Evolutionary conservation across 345 rosid species (phyloP).

Genomic region (Cardamine resedifolia): DNA sequence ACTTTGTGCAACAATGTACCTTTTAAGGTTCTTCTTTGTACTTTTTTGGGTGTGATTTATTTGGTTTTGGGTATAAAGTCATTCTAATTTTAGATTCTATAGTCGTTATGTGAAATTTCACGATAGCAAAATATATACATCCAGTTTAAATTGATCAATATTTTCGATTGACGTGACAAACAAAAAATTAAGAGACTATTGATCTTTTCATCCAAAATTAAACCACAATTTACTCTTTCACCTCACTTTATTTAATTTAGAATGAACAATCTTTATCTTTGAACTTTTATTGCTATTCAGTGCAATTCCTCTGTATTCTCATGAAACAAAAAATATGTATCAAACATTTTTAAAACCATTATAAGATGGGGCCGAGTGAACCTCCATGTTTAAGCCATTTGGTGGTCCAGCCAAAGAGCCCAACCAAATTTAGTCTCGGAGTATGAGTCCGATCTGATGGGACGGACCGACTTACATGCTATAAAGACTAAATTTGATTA

Average conservation of each 20-base stretch:
- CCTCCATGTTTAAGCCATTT: not conserved
- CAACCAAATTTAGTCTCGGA: not conserved
- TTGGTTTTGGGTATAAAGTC: conserved; percentile 24
- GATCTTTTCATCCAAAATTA: not conserved
- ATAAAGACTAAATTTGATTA: not conserved
- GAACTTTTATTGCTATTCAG: no score
- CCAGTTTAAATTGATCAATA: not conserved
- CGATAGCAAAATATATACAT: not conserved
- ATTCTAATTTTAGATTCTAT: conserved; percentile 9
- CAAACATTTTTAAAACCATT: not conserved
- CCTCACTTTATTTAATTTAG: no score
- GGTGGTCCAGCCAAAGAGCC: not conserved
- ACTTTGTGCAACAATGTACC: conserved; percentile 34
- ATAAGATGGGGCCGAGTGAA: not conserved
- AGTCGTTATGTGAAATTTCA: conserved; percentile 4
- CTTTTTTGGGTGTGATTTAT: conserved; percentile 26
- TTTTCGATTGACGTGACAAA: conserved; percentile 2
- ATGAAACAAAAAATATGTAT: not conserved
- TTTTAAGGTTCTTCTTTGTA: conserved; percentile 34
- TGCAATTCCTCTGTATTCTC: not conserved
- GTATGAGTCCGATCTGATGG: not conserved
- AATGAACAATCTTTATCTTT: not conserved
- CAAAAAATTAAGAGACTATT: no score
- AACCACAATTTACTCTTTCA: not conserved
- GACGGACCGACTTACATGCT: not conserved